These are phyloP conservation scores for Hordeum vulgare DNA, from an alignment of 176 grass and related monocot species.

Conservation along the genomic window DNA sequence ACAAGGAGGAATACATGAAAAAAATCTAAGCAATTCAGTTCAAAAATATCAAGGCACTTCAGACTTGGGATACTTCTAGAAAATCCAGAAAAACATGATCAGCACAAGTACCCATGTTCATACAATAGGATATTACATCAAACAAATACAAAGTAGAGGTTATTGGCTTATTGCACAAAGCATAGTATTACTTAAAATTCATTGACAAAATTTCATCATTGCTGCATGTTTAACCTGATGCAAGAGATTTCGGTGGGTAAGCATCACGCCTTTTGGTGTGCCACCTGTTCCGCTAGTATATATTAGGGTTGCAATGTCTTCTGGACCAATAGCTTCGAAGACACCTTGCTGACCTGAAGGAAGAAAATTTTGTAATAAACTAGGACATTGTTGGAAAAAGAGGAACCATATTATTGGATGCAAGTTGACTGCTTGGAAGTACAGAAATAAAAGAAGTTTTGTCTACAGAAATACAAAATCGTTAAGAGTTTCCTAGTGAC, in stretches of 20 bases:
- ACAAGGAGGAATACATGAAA: background rate
- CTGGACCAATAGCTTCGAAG: conserved; percentile 61
- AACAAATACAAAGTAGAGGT: conserved; percentile 1
- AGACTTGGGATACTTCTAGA: conserved; percentile 10
- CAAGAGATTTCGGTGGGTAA: conserved; percentile 88
- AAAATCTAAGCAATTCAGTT: background rate
- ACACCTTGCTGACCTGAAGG: conserved; percentile 31
- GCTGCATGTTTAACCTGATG: conserved; percentile 61
- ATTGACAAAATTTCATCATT: background rate
- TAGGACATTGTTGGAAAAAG: background rate
- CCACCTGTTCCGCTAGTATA: conserved; percentile 98
- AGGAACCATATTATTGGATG: background rate
- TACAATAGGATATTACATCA: conserved; percentile 17
- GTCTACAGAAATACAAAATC: background rate
- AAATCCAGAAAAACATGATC: background rate
- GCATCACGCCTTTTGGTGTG: conserved; percentile 88
- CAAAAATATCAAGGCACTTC: background rate
- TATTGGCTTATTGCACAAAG: background rate
- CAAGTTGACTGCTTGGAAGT: conserved; percentile 9
- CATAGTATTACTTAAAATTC: background rate
- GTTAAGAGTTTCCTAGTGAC: background rate
- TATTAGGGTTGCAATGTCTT: conserved; percentile 91
- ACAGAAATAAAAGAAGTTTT: background rate
- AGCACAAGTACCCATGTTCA: background rate
- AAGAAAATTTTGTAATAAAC: background rate